Conservation (phyloP, 23 red algal genomes). For the Pyropia yezoensis region DNA sequence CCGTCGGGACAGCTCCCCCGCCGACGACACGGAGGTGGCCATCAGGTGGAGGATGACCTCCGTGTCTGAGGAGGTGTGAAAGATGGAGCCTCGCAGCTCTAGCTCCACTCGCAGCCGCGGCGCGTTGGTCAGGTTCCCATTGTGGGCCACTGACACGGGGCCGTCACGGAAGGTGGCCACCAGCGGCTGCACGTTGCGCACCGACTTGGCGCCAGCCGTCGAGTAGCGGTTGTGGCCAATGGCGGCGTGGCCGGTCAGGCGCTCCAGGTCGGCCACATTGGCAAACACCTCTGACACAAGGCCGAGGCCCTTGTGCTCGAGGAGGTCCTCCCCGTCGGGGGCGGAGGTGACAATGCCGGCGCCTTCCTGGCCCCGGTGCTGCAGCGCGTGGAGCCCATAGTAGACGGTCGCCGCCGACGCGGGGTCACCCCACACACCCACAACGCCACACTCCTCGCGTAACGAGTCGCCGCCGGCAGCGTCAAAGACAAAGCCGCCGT, state of each 20-base stretch:
- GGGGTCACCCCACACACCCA: slow-evolving; percentile 57
- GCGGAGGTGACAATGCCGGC: slow-evolving; percentile 74
- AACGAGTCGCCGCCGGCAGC: slow-evolving; percentile 4
- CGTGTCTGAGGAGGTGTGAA: slow-evolving; percentile 89
- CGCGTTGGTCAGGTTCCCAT: slow-evolving; percentile 98
- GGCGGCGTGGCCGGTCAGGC: slow-evolving; percentile 34
- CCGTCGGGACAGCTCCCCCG: slow-evolving; percentile 20
- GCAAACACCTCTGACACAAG: slow-evolving; percentile 89
- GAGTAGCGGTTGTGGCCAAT: slow-evolving; percentile 94
- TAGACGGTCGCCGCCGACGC: slow-evolving; percentile 54
- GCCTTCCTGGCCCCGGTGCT: slow-evolving; percentile 96
- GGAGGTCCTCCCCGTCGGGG: slow-evolving; percentile 16
- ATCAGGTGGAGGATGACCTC: slow-evolving; percentile 95
- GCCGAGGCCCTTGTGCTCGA: slow-evolving; percentile 83
- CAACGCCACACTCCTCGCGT: slow-evolving; percentile 92
- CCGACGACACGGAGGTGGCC: slow-evolving; percentile 68
- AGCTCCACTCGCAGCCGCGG: slow-evolving; percentile 44
- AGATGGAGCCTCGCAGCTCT: slow-evolving; percentile 91
- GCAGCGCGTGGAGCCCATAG: slow-evolving; percentile 84
- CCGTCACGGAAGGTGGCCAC: slow-evolving; percentile 68
- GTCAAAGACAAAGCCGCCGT: no score
- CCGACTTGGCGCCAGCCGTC: slow-evolving; percentile 82
- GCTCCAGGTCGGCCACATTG: slow-evolving; percentile 20
- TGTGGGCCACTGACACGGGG: slow-evolving; percentile 86
- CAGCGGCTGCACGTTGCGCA: slow-evolving; percentile 96